Conservation (phyloP, 331 rosid genomes). For the Quercus lobata region DNA sequence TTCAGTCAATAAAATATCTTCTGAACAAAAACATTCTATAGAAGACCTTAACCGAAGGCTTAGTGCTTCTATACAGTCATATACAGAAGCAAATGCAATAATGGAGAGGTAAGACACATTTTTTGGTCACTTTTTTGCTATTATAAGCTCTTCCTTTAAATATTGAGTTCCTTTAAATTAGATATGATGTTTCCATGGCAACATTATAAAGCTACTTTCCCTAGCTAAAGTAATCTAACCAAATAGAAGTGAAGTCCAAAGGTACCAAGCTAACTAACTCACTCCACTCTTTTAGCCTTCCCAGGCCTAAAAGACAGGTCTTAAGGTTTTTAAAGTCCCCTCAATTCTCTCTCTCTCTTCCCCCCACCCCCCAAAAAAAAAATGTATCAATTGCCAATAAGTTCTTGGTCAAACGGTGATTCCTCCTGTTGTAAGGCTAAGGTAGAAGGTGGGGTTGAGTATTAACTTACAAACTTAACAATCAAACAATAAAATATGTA, state of each 20-base stretch:
- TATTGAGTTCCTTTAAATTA: neutral
- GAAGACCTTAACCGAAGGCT: constrained; percentile 86
- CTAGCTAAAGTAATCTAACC: neutral
- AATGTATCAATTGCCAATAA: too few relatives aligned
- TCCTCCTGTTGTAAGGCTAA: too few relatives aligned
- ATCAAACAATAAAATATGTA: neutral
- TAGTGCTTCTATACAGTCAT: constrained; percentile 75
- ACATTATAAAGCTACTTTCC: neutral
- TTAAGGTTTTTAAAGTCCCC: neutral
- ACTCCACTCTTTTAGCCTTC: neutral
- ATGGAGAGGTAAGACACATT: constrained; percentile 57
- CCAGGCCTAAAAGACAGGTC: neutral
- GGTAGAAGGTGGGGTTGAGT: too few relatives aligned
- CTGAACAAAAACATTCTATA: constrained; percentile 67
- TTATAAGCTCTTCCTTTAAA: neutral
- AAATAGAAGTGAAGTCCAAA: neutral
- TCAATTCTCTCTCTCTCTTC: neutral
- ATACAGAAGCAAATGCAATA: constrained; percentile 81
- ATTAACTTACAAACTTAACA: too few relatives aligned
- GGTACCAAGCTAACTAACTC: neutral
- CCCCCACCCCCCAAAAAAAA: neutral
- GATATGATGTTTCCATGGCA: neutral
- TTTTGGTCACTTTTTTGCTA: neutral
- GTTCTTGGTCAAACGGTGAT: too few relatives aligned
- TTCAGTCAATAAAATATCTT: constrained; percentile 49